Evolutionary conservation across 176 grass and related monocot genomes (phyloP), one percentile per base, ranked within the genome.

Genomic region (Alloteropsis semialata): DNA sequence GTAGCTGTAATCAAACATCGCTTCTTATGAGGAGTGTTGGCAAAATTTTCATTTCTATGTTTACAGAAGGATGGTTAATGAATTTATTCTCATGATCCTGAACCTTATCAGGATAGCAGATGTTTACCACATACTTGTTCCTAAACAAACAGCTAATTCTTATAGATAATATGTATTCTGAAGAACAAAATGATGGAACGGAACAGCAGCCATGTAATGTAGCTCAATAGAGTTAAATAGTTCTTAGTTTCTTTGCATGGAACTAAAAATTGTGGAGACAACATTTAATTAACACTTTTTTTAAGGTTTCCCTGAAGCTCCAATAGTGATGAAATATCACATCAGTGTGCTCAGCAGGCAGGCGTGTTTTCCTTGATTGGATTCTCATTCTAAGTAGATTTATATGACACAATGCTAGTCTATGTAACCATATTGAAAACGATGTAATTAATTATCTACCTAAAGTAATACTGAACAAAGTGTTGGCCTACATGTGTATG

Each of bases 301-400:
- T 32, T 56, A 41, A 57, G 53, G 74, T 55, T 29, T 3, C n/a
- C n/a, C 22, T 18, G n/a, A 24, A 3, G 7, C 22, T 14, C 34
- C 76, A 64, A 30, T 54, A 62, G 21, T 63, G 33, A 69, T 28
- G 19, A 55, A 63, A 83, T 44, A 36, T 78, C 19, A 29, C 24
- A 38, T 25, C 21, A 56, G 13, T 21, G 34, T 19, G 0, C 2
- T 55, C 43, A 72, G n/a, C 3, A 55, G 65, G 34, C 50, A 36
- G 43, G 43, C 33, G 21, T 3, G n/a, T 13, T 68, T 80, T 48
- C 59, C 65, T 55, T 68, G 42, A 41, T 62, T 69, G 19, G 50
- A n/a, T 76, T 61, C 82, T 76, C 43, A 63, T 22, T 4, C 30
- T 29, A 76, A 71, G 43, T 32, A 62, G 58, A 69, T 61, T 63